A percentile compares a stretch with the other conserved stretches of the same genome.
Evolutionary conservation across 768 basidiomycete species (phyloP).

Genomic region (Pleurotus salmoneostramineus): DNA sequence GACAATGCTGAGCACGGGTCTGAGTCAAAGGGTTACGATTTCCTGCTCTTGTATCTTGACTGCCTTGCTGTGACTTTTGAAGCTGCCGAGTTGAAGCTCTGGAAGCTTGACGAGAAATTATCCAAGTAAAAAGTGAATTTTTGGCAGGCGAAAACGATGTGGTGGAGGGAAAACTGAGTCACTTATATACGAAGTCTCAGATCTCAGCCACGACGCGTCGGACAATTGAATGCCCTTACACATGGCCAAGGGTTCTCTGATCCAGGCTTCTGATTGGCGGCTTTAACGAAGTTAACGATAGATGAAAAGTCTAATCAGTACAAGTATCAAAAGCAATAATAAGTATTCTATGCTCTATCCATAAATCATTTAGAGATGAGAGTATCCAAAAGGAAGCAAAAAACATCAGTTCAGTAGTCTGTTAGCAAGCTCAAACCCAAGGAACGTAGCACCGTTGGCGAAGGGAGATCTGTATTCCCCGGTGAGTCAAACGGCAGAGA

Average conservation of each 20-base stretch:
- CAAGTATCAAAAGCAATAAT: too few relatives aligned
- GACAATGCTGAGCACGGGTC: background rate
- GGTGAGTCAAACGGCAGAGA: slow-evolving; percentile 7
- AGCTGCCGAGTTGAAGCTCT: too few relatives aligned
- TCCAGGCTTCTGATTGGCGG: background rate
- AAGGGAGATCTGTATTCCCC: slow-evolving; percentile 70
- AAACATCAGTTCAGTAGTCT: slow-evolving; percentile 48
- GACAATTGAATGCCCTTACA: background rate
- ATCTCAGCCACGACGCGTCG: background rate
- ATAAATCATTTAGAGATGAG: too few relatives aligned
- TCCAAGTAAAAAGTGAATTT: slow-evolving; percentile 1
- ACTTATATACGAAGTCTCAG: background rate
- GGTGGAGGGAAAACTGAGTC: background rate
- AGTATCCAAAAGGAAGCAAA: too few relatives aligned
- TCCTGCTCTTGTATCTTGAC: too few relatives aligned
- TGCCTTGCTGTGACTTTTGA: too few relatives aligned
- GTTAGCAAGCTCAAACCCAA: slow-evolving; percentile 92
- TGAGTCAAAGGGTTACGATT: background rate
- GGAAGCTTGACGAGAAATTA: background rate
- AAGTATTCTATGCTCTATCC: too few relatives aligned
- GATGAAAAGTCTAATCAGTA: background rate
- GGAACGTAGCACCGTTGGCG: slow-evolving; percentile 95
- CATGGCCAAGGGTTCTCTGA: background rate
- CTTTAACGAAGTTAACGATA: background rate
- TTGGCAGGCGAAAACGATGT: background rate